A percentile compares a stretch with the other conserved stretches of the same genome.
These are phyloP conservation scores for Puccinia triticina DNA, from an alignment of 1,284 basidiomycete genomes.

Conservation along the genomic window DNA sequence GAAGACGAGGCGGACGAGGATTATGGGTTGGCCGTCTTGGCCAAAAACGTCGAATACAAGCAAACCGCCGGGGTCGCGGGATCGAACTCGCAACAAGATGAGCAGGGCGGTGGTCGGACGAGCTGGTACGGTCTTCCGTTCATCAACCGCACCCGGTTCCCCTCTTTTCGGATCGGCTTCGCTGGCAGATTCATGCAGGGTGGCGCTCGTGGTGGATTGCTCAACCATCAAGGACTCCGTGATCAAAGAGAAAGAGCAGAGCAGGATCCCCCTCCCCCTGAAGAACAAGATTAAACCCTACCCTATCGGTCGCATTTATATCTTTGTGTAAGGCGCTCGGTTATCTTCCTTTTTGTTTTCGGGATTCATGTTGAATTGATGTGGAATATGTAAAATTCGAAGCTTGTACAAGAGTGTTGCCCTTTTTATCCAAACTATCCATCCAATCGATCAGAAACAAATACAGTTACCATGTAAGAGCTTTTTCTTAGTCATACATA, in stretches of 20 bases:
- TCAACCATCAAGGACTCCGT: background rate
- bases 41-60: background rate
- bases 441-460: background rate
- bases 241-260: background rate
- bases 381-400: background rate
- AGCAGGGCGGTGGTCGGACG: background rate
- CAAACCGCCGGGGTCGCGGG: background rate
- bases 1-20: slow-evolving; percentile 45
- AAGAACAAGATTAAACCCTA: background rate
- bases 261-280: background rate
- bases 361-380: background rate
- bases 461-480: background rate
- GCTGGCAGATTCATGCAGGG: slow-evolving; percentile 37
- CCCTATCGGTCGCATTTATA: background rate
- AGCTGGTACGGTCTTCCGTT: slow-evolving; percentile 3
- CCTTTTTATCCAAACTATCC: background rate
- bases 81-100: slow-evolving; percentile 8
- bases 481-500: too few species aligned
- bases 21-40: slow-evolving; percentile 34
- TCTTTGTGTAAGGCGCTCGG: background rate
- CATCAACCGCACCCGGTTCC: background rate
- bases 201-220: slow-evolving; percentile 15
- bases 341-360: background rate
- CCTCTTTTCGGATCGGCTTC: slow-evolving; percentile 29
- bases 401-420: background rate